Percentiles rank a stretch among this genome's conserved stretches.
Evolutionary conservation across 345 rosid genomes (phyloP).

Genomic region (Ceriops zippeliana): DNA sequence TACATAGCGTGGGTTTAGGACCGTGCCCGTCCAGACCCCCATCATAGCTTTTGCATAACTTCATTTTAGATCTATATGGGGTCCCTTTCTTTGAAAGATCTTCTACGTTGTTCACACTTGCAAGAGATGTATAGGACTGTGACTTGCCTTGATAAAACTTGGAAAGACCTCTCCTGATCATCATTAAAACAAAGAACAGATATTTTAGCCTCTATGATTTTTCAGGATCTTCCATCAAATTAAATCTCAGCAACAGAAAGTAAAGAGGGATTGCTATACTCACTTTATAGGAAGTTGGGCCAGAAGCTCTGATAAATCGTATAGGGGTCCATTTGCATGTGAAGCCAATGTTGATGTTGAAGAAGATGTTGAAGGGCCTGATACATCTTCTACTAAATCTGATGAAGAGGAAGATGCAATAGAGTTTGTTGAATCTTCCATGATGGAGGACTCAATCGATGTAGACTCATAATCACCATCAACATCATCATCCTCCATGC

Average conservation of each 20-base stretch:
- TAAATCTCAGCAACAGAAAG: neutral
- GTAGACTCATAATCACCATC: constrained; percentile 3
- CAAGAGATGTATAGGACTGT: constrained; percentile 46
- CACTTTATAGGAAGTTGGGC: constrained; percentile 62
- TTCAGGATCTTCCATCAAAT: neutral
- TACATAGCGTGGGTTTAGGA: constrained; percentile 47
- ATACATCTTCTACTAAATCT: constrained; percentile 47
- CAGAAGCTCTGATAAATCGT: constrained; percentile 58
- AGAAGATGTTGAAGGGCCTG: constrained; percentile 28
- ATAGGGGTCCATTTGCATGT: constrained; percentile 42
- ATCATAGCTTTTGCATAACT: constrained; percentile 42
- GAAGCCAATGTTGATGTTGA: constrained; percentile 16
- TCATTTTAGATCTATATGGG: constrained; percentile 36
- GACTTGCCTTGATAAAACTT: constrained; percentile 52
- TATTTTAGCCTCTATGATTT: neutral
- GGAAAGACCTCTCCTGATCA: constrained; percentile 59
- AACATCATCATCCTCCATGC: constrained; percentile 14
- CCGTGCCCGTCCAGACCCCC: constrained; percentile 37
- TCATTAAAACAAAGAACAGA: neutral
- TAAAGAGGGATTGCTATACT: constrained; percentile 7
- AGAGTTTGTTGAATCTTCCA: constrained; percentile 31
- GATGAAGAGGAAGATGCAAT: constrained; percentile 28
- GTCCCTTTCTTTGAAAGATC: constrained; percentile 47
- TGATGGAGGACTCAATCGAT: constrained; percentile 17
- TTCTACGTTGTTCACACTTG: constrained; percentile 40